These are phyloP conservation scores for Hansenula lynferdii DNA, from an alignment of 1,139 yeast genomes.

Conservation along the genomic window DNA sequence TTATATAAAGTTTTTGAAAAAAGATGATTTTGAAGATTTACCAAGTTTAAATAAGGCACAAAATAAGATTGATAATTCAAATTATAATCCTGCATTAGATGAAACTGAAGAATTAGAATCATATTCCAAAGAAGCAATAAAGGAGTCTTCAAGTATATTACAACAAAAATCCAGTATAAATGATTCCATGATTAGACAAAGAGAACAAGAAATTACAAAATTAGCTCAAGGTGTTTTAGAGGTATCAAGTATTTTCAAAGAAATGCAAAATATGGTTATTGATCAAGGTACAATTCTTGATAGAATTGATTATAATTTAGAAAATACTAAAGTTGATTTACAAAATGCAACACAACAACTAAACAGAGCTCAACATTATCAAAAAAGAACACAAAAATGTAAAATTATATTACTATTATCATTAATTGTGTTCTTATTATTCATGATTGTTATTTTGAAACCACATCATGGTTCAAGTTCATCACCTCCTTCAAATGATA, in stretches of 20 bases:
- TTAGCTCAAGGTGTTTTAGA: conserved; percentile 94
- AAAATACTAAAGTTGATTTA: conserved; percentile 70
- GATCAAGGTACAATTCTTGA: conserved; percentile 95
- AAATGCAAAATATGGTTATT: conserved; percentile 84
- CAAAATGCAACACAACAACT: conserved; percentile 76
- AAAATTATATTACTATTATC: conserved; percentile 72
- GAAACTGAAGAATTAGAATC: conserved; percentile 46
- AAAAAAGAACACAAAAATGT: conserved; percentile 86
- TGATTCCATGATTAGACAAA: conserved; percentile 50
- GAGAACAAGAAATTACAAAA: conserved; percentile 86
- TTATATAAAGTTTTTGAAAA: conserved; percentile 69
- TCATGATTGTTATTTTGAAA: conserved; percentile 65
- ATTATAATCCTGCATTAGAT: conserved; percentile 23
- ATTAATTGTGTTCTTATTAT: conserved; percentile 65
- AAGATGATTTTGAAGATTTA: conserved; percentile 53
- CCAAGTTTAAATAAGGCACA: conserved; percentile 19
- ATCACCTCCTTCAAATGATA: conserved; percentile 3
- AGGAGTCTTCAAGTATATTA: conserved; percentile 32
- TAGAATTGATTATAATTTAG: conserved; percentile 86
- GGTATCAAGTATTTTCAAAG: conserved; percentile 88
- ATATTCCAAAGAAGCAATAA: conserved; percentile 39
- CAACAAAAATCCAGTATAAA: conserved; percentile 36
- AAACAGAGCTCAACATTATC: conserved; percentile 71
- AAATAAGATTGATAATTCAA: not conserved
- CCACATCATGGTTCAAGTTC: conserved; percentile 36